Conservation (phyloP, 148 eudicot species). For the Suaeda aralocaspica region DNA sequence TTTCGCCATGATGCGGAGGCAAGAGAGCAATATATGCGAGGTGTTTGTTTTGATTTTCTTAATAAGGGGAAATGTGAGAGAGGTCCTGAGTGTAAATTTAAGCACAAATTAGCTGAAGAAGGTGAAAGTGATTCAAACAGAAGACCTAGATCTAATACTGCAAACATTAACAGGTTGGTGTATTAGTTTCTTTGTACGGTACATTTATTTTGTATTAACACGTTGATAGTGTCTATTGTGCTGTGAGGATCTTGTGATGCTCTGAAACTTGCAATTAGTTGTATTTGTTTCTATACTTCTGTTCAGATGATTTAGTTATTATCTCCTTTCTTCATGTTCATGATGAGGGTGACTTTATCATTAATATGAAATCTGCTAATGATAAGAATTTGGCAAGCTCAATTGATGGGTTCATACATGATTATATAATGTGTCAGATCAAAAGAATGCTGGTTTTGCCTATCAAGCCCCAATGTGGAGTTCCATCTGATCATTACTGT, state of each 20-base stretch:
- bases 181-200: background rate
- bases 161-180: slow-evolving; percentile 50
- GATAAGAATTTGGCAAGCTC: no score
- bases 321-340: background rate
- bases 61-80: slow-evolving; percentile 92
- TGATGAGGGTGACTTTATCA: no score
- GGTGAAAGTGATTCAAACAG: slow-evolving; percentile 34
- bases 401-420: background rate
- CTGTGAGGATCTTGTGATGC: background rate
- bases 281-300: background rate
- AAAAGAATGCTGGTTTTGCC: slow-evolving; percentile 96
- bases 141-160: slow-evolving; percentile 47
- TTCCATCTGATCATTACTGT: slow-evolving; percentile 77
- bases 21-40: slow-evolving; percentile 70
- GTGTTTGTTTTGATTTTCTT: slow-evolving; percentile 91
- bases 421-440: slow-evolving; percentile 49
- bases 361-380: no score
- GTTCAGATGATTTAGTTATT: background rate
- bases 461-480: slow-evolving; percentile 82
- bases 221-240: no score
- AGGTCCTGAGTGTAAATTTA: slow-evolving; percentile 83
- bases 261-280: background rate
- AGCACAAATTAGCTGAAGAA: slow-evolving; percentile 73
- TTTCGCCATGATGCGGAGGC: slow-evolving; percentile 82
- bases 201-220: background rate